Evolutionary conservation across 2,329 filamentous ascomycete species (phyloP).

Genomic region (Zalaria obscura): DNA sequence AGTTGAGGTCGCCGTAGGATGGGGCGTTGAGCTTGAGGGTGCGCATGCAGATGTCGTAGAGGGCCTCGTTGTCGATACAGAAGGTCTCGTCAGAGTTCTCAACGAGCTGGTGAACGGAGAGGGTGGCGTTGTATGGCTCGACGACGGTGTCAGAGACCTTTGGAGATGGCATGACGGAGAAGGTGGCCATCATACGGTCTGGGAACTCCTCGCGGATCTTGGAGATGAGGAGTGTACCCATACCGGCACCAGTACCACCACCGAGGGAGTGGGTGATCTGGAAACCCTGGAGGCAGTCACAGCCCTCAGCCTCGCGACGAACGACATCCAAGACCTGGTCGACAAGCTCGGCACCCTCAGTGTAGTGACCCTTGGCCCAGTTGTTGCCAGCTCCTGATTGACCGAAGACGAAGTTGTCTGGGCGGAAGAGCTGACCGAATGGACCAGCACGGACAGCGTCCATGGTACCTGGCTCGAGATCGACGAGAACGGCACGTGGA

Average conservation of each 20-base stretch:
- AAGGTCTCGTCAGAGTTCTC: constrained; percentile 99
- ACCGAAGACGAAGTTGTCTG: constrained; percentile 99
- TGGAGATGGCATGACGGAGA: constrained; percentile 95
- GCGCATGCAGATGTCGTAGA: constrained; percentile 99
- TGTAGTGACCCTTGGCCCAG: constrained; percentile 99
- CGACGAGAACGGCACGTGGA: constrained; percentile 96
- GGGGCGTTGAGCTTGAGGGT: constrained; percentile 98
- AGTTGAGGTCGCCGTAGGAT: constrained; percentile 98
- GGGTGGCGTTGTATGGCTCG: constrained; percentile 98
- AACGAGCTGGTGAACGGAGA: constrained; percentile 96
- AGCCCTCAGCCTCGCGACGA: constrained; percentile 95
- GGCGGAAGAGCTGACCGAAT: constrained; percentile 97
- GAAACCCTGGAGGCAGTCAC: constrained; percentile 99
- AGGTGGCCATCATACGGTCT: constrained; percentile 99
- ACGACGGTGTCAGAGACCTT: constrained; percentile 99
- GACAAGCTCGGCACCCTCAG: constrained; percentile 96
- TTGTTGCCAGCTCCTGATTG: constrained; percentile 99
- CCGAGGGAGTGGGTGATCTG: constrained; percentile 99
- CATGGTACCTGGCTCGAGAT: constrained; percentile 99
- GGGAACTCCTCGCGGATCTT: constrained; percentile 99
- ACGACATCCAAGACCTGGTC: constrained; percentile 98
- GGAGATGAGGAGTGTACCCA: constrained; percentile 98
- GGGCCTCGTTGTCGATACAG: constrained; percentile 99
- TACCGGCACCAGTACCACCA: constrained; percentile 99
- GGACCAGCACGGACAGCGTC: constrained; percentile 96